phyloP scores from a whole-genome alignment of 768 basidiomycete species.

The Omphalotus guepiniiformis region DNA sequence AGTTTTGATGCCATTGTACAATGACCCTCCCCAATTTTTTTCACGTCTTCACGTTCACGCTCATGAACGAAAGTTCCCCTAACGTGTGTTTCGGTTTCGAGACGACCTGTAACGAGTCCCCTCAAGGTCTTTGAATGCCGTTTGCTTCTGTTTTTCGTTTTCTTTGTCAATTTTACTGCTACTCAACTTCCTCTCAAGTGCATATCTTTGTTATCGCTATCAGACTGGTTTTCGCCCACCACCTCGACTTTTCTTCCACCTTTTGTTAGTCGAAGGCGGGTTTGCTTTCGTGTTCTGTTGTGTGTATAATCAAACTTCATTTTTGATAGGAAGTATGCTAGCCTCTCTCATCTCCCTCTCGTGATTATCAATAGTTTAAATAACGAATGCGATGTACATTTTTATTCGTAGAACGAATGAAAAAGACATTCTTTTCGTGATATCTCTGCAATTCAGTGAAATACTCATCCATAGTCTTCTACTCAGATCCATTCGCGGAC shows the following conservation, averaged over 20 bases:
- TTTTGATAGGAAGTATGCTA: slow-evolving; percentile 6
- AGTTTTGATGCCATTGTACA: not conserved
- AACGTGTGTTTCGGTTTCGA: not conserved
- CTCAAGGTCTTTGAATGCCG: not conserved
- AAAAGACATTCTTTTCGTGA: not conserved
- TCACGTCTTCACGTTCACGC: slow-evolving; percentile 3
- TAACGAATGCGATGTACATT: not conserved
- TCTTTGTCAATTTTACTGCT: not conserved
- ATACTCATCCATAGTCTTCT: not conserved
- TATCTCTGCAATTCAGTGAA: not conserved
- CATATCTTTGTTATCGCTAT: not conserved
- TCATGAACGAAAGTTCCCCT: not conserved
- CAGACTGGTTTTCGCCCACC: not conserved
- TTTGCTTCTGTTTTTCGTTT: not conserved
- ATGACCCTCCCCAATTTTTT: no score
- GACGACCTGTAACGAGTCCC: not conserved
- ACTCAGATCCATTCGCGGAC: no score
- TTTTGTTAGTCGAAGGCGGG: not conserved
- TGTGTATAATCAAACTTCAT: no score
- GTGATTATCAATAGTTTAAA: slow-evolving; percentile 1
- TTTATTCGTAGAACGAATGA: slow-evolving; percentile 6
- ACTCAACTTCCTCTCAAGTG: no score
- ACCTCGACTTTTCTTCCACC: not conserved
- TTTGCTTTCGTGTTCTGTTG: slow-evolving; percentile 8
- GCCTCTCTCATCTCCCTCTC: not conserved